Base-by-base conservation (phyloP, 2,329 filamentous ascomycete genomes). In the Xylariaceae sp. region DNA sequence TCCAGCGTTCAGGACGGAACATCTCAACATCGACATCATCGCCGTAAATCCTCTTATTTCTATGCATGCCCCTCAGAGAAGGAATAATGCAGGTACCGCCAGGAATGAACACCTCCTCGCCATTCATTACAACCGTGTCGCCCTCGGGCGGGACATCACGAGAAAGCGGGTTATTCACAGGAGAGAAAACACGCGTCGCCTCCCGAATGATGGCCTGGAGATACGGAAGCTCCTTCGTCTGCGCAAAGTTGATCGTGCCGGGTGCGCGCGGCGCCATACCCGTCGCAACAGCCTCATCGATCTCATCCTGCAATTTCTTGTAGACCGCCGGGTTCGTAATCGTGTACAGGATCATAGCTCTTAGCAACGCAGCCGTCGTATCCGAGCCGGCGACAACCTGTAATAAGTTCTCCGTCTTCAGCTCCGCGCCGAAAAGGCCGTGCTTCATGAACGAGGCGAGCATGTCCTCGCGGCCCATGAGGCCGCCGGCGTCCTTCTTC, bases 301-400 rank as follows among this genome's bases (percentile, higher is more conserved):
- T 62, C 62, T 85, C 80, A 0, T 61, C 71, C 59, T 73, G 76
- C 1, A 83, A 68, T 17, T 73, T 74, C 1, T 64, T 60, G 58
- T 79, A 74, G 0, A 80, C 74, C 0, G 71, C 70, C 0, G 77
- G 77, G 47, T 77, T 76, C 2, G 75, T 78, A n/a, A 78, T 73
- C 49, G 82, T 66, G 65, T 78, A 77, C 30, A 80, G 75, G 35
- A 82, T 53, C 6, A 73, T 78, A 30, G 76, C 72, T 0, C 78
- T 75, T 1, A 85, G 72, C 0, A 77, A 78, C 0, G 76, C 79
- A 0, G 81, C 78, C 0, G 80, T 81, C 0, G 82, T 84, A 62
- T 86, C 83, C 0, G 81, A 81, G 1, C 83, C 83, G 0, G 82
- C 83, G 1, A 79, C 73, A 58, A 76, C 73, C 37, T 76, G 70